Percentiles rank a stretch among this genome's conserved stretches.
These are phyloP conservation scores for Skeletonema marinoi DNA, from an alignment of 108 stramenopile genomes.

Conservation along the genomic window DNA sequence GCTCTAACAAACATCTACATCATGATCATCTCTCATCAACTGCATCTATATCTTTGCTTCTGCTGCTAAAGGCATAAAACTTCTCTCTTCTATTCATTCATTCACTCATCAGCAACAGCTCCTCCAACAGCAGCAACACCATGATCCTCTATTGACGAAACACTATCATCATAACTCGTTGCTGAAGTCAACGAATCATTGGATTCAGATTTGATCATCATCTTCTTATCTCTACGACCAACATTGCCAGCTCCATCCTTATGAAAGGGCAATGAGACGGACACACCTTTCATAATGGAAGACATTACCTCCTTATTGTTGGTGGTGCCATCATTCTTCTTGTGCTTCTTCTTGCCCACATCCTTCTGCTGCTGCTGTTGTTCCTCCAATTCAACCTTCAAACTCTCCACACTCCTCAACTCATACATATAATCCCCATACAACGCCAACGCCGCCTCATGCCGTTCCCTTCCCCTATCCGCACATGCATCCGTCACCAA, in stretches of 20 bases:
- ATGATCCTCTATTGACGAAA: conserved; percentile 1
- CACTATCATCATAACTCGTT: conserved; percentile 1
- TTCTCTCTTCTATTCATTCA: neutral
- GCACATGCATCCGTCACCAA: conserved; percentile 71
- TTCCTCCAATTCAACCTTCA: neutral
- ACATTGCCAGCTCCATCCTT: neutral
- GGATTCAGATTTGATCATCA: conserved; percentile 3
- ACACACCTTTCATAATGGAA: neutral
- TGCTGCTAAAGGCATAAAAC: too few relatives aligned
- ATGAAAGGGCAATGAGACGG: neutral
- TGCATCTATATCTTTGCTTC: too few relatives aligned
- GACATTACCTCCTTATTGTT: neutral
- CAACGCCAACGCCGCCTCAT: conserved; percentile 65
- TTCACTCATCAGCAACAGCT: neutral
- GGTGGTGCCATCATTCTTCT: neutral
- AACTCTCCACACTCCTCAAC: neutral
- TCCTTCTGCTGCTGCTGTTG: neutral
- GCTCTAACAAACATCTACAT: too few relatives aligned
- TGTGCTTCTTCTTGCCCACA: neutral
- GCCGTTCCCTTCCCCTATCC: conserved; percentile 56
- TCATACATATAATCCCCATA: conserved; percentile 84
- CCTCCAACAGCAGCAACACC: neutral
- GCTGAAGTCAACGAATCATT: neutral
- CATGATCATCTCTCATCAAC: too few relatives aligned
- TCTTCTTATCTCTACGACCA: neutral